Conservation (phyloP, 108 stramenopile species). For the Cylindrotheca fusiformis region DNA sequence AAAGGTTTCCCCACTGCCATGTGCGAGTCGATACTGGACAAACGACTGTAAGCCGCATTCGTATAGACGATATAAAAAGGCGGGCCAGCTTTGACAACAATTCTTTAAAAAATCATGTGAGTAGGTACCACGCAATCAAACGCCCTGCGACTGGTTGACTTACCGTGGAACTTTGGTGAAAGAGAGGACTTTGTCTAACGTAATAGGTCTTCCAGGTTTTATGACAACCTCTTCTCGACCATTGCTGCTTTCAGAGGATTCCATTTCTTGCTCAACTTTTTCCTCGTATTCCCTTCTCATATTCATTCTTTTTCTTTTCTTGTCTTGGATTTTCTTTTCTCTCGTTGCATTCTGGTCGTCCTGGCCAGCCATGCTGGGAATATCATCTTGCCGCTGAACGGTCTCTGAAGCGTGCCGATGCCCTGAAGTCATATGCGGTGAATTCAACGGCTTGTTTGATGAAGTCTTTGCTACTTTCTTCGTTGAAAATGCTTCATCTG, state of each 20-base stretch:
- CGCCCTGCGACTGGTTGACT: conserved; percentile 2
- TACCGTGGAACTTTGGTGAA: conserved; percentile 65
- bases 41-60: conserved; percentile 68
- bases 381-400: neutral
- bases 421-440: neutral
- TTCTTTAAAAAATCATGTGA: conserved; percentile 1
- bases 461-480: conserved; percentile 5
- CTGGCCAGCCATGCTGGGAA: neutral
- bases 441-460: neutral
- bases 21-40: conserved; percentile 64
- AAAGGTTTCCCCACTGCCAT: conserved; percentile 56
- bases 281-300: conserved; percentile 73
- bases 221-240: conserved; percentile 28
- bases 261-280: conserved; percentile 60
- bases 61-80: conserved; percentile 60
- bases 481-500: conserved; percentile 6
- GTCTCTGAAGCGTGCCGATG: neutral
- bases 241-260: conserved; percentile 54
- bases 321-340: conserved; percentile 50
- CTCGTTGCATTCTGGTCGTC: conserved; percentile 19
- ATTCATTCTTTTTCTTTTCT: conserved; percentile 72
- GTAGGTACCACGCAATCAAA: neutral
- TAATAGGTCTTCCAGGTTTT: conserved; percentile 53
- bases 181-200: conserved; percentile 61
- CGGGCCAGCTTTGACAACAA: conserved; percentile 47